Conservation (phyloP, 2,329 filamentous ascomycete genomes). For the Neopestalotiopsis rosae region DNA sequence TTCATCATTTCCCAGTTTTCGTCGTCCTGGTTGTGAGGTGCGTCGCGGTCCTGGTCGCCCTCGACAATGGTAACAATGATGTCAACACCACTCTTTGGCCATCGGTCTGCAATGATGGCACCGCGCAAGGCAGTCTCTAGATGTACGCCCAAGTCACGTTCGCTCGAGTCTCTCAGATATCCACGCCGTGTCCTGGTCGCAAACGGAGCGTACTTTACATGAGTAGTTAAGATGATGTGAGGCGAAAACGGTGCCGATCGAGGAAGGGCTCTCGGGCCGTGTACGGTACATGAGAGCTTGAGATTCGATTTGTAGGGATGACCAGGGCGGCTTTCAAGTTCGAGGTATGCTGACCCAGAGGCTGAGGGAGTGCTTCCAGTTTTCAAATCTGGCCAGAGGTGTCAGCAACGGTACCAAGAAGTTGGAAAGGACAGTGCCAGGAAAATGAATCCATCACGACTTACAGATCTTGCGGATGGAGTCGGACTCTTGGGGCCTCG, state of each 20-base stretch:
- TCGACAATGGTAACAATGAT: conserved; percentile 92
- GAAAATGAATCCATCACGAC: conserved; percentile 37
- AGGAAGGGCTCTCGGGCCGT: conserved; percentile 89
- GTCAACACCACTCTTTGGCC: conserved; percentile 99
- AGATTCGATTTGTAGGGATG: conserved; percentile 67
- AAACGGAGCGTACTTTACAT: conserved; percentile 97
- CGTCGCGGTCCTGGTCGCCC: conserved; percentile 79
- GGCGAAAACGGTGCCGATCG: conserved; percentile 91
- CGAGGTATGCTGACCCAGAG: conserved; percentile 89
- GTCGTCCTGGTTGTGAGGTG: conserved; percentile 53
- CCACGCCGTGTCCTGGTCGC: conserved; percentile 82
- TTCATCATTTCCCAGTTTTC: conserved; percentile 90
- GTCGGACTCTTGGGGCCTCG: conserved; percentile 62
- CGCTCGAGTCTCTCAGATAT: conserved; percentile 83
- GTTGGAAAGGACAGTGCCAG: neutral
- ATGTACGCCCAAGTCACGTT: conserved; percentile 89
- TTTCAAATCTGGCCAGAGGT: conserved; percentile 71
- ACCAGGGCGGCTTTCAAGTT: conserved; percentile 57
- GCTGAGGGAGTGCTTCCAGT: conserved; percentile 93
- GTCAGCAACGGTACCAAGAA: conserved; percentile 12
- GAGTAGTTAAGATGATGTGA: conserved; percentile 87
- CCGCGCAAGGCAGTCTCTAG: conserved; percentile 89
- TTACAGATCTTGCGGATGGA: conserved; percentile 86
- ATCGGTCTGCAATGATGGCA: conserved; percentile 89
- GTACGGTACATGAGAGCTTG: conserved; percentile 91